Evolutionary conservation across 225 moss, liverwort and hornwort genomes (phyloP).

Genomic region (Neckera pumila): DNA sequence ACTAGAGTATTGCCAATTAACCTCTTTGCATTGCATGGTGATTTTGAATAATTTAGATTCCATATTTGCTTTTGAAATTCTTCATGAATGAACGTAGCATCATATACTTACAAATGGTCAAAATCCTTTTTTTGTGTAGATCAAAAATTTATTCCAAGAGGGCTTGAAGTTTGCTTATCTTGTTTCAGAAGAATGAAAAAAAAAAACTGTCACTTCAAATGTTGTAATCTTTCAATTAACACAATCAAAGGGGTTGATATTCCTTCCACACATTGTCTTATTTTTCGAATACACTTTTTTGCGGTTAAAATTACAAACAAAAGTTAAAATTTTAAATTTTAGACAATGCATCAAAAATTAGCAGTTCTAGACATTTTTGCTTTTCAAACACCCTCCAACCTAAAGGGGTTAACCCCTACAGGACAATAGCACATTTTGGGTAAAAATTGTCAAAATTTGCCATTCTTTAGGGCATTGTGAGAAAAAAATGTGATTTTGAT

Average conservation of each 20-base stretch:
- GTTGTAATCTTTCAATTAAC: not conserved
- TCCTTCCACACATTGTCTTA: not conserved
- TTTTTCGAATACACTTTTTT: not conserved
- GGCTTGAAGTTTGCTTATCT: accelerated
- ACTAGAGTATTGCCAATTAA: not conserved
- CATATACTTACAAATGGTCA: not conserved
- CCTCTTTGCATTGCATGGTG: accelerated
- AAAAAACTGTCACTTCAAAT: not conserved
- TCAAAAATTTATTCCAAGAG: not conserved
- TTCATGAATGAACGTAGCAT: not conserved
- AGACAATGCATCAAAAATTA: not conserved
- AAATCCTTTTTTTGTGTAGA: not conserved
- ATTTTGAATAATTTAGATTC: not conserved
- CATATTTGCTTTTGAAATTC: not conserved
- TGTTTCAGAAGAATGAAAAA: not conserved
- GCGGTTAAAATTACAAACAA: not conserved
- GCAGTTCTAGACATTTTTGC: not conserved
- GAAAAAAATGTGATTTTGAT: not conserved
- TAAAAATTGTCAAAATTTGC: not conserved
- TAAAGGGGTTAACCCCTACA: accelerated
- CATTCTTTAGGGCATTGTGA: not conserved
- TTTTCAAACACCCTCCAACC: accelerated
- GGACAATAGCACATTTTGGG: not conserved
- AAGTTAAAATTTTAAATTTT: not conserved
- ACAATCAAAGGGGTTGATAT: not conserved